A percentile compares a stretch with the other conserved stretches of the same genome.
Conservation (phyloP, 192 early-diverging fungal species). For the Piromyces finnis region DNA sequence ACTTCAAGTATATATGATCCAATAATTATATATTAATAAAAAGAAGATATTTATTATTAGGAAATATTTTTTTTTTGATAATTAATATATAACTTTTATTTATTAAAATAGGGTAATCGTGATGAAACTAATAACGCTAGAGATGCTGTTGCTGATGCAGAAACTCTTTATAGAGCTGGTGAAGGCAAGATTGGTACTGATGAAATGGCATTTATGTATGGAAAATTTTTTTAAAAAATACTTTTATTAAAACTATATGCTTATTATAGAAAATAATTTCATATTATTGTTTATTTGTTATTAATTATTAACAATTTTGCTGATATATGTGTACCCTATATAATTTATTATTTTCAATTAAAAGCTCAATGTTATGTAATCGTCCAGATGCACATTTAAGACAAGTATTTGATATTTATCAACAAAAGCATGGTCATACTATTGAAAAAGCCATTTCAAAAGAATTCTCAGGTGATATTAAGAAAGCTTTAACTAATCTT, state of each 20-base stretch:
- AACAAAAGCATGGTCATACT: constrained; percentile 9
- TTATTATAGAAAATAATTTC: too few relatives aligned
- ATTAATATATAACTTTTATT: too few relatives aligned
- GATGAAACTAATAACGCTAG: constrained; percentile 7
- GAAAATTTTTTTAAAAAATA: constrained; percentile 5
- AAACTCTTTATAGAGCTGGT: constrained; percentile 21
- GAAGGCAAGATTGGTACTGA: constrained; percentile 21
- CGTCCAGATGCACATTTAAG: neutral
- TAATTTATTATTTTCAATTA: too few relatives aligned
- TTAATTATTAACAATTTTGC: too few relatives aligned
- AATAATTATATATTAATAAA: too few relatives aligned
- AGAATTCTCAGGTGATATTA: constrained; percentile 23
- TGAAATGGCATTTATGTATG: constrained; percentile 16
- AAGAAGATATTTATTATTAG: too few relatives aligned
- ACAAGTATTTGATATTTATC: constrained; percentile 12
- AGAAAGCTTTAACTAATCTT: constrained; percentile 10
- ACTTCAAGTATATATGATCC: neutral
- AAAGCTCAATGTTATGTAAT: neutral
- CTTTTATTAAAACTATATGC: too few relatives aligned
- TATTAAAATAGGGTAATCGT: neutral
- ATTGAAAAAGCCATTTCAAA: constrained; percentile 17
- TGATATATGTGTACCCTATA: too few relatives aligned
- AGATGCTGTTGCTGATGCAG: constrained; percentile 13
- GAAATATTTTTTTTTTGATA: too few relatives aligned
- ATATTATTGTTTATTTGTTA: too few relatives aligned